Percentiles rank a stretch among this genome's conserved stretches.
These are phyloP conservation scores for Flaveria robusta DNA, from an alignment of 129 eudicot species.

Conservation along the genomic window DNA sequence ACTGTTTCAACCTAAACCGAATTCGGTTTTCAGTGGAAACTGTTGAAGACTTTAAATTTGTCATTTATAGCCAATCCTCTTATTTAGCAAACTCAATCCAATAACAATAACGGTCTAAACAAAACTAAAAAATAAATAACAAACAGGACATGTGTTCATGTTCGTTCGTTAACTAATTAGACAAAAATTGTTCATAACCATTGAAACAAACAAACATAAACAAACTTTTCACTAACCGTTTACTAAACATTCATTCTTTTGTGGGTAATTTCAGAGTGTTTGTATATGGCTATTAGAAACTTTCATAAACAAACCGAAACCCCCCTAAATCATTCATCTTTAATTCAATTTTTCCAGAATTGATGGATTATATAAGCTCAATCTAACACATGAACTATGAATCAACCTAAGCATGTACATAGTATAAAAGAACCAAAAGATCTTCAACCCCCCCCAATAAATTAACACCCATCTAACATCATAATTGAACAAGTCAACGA, in stretches of 20 bases:
- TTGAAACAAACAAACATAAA: no score
- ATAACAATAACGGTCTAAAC: no score
- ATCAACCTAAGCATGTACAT: constrained; percentile 4
- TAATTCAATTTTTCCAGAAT: background rate
- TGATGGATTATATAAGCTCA: background rate
- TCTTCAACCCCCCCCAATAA: background rate
- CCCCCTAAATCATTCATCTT: background rate
- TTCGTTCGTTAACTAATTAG: no score
- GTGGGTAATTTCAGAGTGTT: background rate
- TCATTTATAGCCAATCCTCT: no score
- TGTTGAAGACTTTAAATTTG: no score
- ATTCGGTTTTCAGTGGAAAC: no score
- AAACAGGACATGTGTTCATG: background rate
- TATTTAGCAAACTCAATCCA: no score
- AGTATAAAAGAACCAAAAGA: background rate
- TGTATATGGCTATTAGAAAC: background rate
- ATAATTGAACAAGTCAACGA: constrained; percentile 25
- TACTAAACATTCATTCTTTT: no score
- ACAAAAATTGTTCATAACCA: background rate
- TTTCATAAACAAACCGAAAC: background rate
- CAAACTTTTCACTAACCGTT: background rate
- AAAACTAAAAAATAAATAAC: no score
- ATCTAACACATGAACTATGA: background rate
- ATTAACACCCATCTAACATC: background rate
- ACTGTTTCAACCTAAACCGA: no score